Conservation (phyloP, 208 protist species). For the Trypanosoma theileri region DNA sequence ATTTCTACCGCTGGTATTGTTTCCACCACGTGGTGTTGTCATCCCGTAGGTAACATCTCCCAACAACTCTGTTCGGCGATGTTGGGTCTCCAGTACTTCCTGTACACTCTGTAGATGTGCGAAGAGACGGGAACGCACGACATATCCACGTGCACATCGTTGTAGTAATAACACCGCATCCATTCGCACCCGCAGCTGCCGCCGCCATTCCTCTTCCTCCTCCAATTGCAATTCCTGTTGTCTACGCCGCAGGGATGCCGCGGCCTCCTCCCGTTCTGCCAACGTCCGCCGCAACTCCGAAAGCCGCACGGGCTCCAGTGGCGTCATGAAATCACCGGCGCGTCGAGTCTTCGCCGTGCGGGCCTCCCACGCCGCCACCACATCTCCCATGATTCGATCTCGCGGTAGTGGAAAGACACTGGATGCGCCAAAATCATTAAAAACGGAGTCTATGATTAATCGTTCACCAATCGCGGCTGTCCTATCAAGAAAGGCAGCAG, state of each 20-base stretch:
- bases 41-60: neutral
- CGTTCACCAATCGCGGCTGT: no score
- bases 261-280: constrained; percentile 35
- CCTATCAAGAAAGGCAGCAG: no score
- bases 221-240: constrained; percentile 26
- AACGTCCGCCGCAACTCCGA: constrained; percentile 34
- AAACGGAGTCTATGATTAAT: neutral
- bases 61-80: constrained; percentile 27
- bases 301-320: constrained; percentile 55
- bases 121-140: constrained; percentile 29
- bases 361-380: constrained; percentile 15
- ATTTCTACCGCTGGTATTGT: neutral
- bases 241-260: constrained; percentile 13
- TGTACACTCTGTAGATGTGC: constrained; percentile 19
- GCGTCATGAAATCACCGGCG: constrained; percentile 42
- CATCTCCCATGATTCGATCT: constrained; percentile 17
- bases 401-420: constrained; percentile 8
- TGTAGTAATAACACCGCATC: constrained; percentile 54
- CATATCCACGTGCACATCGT: constrained; percentile 50
- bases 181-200: constrained; percentile 34
- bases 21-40: neutral
- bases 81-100: constrained; percentile 17
- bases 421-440: neutral
- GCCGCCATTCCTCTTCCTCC: constrained; percentile 38
- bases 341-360: constrained; percentile 18